Conservation (phyloP, 805 yeast species). For the Brettanomyces bruxellensis region DNA sequence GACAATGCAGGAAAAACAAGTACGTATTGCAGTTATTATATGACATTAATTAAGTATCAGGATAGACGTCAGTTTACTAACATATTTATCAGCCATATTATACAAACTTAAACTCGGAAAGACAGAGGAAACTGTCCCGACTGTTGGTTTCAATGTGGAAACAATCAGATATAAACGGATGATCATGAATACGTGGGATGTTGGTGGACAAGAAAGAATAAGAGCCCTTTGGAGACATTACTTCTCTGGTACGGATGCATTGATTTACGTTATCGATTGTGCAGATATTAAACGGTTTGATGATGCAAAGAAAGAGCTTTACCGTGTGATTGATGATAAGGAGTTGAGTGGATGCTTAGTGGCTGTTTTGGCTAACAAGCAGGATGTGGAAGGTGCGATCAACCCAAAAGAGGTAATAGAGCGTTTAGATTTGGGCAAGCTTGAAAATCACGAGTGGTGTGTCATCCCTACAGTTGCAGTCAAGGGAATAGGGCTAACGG, state of each 20-base stretch:
- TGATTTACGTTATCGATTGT: conserved; percentile 84
- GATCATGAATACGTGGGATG: conserved; percentile 66
- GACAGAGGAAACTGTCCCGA: conserved; percentile 75
- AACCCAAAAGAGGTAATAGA: conserved; percentile 77
- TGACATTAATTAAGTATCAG: not conserved
- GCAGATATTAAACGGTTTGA: conserved; percentile 63
- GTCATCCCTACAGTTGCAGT: conserved; percentile 87
- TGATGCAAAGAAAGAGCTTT: conserved; percentile 71
- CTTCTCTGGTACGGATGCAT: conserved; percentile 86
- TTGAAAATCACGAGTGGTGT: conserved; percentile 74
- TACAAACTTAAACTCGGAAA: conserved; percentile 76
- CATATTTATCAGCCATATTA: conserved; percentile 42
- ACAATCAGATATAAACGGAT: conserved; percentile 40
- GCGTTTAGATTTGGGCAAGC: conserved; percentile 49
- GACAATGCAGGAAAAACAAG: conserved; percentile 97
- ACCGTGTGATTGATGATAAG: conserved; percentile 70
- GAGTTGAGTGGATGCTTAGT: conserved; percentile 75
- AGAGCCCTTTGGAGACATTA: conserved; percentile 95
- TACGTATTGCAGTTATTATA: conserved; percentile 14
- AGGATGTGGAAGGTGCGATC: conserved; percentile 63
- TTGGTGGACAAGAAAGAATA: conserved; percentile 91
- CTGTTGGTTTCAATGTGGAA: conserved; percentile 86
- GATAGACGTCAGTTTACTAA: conserved; percentile 1
- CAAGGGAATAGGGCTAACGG: conserved; percentile 84
- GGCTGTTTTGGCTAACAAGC: conserved; percentile 84